Base-by-base conservation (phyloP, 2,329 filamentous ascomycete species). In the Chaetomium sp. region DNA sequence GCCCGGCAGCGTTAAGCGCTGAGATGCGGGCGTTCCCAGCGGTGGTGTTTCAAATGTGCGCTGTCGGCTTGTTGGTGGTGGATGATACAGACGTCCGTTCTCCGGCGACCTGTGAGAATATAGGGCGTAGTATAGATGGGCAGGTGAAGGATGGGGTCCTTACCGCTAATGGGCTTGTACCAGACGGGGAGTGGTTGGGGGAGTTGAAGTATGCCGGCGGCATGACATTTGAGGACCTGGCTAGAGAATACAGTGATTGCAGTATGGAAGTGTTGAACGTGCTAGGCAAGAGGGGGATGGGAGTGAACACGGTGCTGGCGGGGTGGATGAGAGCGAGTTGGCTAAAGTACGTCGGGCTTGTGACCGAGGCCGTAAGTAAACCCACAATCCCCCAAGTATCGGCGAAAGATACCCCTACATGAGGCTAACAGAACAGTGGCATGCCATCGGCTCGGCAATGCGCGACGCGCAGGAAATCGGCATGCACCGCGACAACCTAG, bases 401-500 rank as follows among this genome's bases (percentile, higher is more conserved):
- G 19, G 3, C 19, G 19, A 27, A 27, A 27, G 19, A 27, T 27
- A 27, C 19, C 19, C 33, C 12, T 3, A 34, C 34, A 12, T 19
- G 44, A 35, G 35, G 37, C 58, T 66, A 53, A 65, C 58, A 38
- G 33, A 6, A 12, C 50, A 80, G 76, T 82, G 79, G 78, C 79
- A 82, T 63, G 73, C 74, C 1, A 72, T 85, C 35, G 78, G 79
- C 1, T 73, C 75, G 27, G 77, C 79, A 0, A 83, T 85, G 54
- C 72, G 80, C 42, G 81, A 85, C 64, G 82, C 80, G 0, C 82
- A 85, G 64, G 82, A 85, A 61, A 76, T 85, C 42, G 82, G 81
- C 10, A 70, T 86, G 62, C 78, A 86, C 60, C 74, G 77, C 10
- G 76, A 80, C 59, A 73, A 70, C 38, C 68, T 77, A 34, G 79